These are phyloP conservation scores for Cladophialophora bantiana DNA, from an alignment of 2,329 filamentous ascomycete species.

Conservation along the genomic window DNA sequence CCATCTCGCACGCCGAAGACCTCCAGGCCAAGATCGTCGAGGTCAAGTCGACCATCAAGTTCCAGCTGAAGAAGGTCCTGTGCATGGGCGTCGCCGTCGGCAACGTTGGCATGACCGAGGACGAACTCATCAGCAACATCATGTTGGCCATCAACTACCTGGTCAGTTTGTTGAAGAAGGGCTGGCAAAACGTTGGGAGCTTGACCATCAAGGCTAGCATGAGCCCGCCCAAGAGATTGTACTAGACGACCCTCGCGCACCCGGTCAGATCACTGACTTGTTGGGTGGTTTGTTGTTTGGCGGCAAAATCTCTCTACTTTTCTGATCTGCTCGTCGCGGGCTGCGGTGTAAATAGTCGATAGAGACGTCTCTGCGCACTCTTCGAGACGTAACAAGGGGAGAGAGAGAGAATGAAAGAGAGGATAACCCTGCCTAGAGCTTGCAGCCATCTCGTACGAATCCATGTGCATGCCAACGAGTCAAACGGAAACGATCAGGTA, in stretches of 20 bases:
- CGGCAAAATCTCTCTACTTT: too few relatives aligned
- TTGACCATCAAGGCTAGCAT: constrained; percentile 99
- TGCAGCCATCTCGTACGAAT: neutral
- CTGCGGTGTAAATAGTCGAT: neutral
- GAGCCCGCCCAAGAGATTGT: constrained; percentile 97
- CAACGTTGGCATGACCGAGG: constrained; percentile 96
- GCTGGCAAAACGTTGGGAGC: constrained; percentile 99
- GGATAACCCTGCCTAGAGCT: neutral
- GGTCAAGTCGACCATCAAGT: constrained; percentile 99
- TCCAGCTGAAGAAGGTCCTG: constrained; percentile 99
- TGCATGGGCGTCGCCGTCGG: constrained; percentile 99
- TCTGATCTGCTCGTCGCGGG: neutral
- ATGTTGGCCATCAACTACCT: constrained; percentile 99
- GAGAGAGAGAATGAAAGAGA: neutral
- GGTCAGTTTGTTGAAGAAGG: constrained; percentile 99
- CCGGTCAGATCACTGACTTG: constrained; percentile 2
- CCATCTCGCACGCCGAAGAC: constrained; percentile 96
- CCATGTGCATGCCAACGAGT: neutral
- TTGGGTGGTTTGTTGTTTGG: neutral
- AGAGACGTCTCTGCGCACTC: neutral
- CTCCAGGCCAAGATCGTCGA: constrained; percentile 95
- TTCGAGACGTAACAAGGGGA: neutral
- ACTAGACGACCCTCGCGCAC: constrained; percentile 66
- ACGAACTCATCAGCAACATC: constrained; percentile 97
- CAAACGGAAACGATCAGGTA: neutral